Percentiles rank a stretch among this genome's conserved stretches.
Evolutionary conservation across 2,329 filamentous ascomycete species (phyloP).

Genomic region (Chrysosporium keratinophilum): DNA sequence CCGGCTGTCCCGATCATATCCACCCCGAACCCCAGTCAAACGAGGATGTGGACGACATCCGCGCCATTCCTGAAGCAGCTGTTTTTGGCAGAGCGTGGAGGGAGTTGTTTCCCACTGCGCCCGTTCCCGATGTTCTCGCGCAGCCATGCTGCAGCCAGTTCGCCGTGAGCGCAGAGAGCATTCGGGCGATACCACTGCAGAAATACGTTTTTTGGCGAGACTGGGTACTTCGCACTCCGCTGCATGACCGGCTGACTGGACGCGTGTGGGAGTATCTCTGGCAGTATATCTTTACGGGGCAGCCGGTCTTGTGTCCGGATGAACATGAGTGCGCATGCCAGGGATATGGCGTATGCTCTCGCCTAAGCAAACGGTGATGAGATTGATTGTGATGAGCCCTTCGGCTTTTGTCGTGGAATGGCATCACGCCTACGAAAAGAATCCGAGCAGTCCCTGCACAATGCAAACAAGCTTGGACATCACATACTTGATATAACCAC

Average conservation of each 20-base stretch:
- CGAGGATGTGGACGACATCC: conserved; percentile 29
- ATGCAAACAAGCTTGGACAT: too few relatives aligned
- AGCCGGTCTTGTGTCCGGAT: conserved; percentile 35
- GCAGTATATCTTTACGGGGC: conserved; percentile 51
- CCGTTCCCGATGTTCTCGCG: conserved; percentile 42
- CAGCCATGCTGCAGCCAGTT: conserved; percentile 58
- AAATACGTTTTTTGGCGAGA: conserved; percentile 49
- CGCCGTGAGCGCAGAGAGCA: conserved; percentile 48
- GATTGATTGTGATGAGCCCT: background rate
- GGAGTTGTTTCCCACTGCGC: conserved; percentile 38
- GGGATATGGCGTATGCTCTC: conserved; percentile 53
- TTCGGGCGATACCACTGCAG: conserved; percentile 43
- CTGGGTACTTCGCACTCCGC: conserved; percentile 49
- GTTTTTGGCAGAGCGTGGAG: conserved; percentile 39
- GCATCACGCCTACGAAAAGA: background rate
- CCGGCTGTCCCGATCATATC: conserved; percentile 51
- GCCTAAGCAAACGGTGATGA: conserved; percentile 36
- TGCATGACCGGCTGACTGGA: conserved; percentile 48
- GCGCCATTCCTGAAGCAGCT: conserved; percentile 38
- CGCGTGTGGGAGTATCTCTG: conserved; percentile 55
- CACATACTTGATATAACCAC: too few relatives aligned
- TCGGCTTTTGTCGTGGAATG: background rate
- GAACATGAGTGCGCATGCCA: conserved; percentile 54
- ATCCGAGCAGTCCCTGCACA: too few relatives aligned
- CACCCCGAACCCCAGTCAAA: conserved; percentile 30